A percentile compares a stretch with the other conserved stretches of the same genome.
Conservation (phyloP, 345 rosid genomes). For the sweet orange (Citrus sinensis) region DNA sequence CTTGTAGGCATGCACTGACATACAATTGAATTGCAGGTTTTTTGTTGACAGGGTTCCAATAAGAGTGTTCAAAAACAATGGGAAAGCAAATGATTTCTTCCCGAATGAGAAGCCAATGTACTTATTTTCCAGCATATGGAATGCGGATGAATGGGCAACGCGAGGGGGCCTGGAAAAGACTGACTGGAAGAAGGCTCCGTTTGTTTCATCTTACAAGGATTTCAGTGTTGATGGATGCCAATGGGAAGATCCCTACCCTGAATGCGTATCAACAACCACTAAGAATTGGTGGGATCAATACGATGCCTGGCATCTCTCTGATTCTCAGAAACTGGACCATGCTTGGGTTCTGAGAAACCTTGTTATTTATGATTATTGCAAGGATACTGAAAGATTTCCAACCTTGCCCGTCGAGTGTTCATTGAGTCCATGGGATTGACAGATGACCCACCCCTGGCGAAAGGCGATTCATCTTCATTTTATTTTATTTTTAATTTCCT, state of each 20-base stretch:
- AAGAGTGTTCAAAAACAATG: slow-evolving; percentile 82
- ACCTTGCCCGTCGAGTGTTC: slow-evolving; percentile 75
- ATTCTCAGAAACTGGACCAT: slow-evolving; percentile 69
- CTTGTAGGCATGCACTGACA: background rate
- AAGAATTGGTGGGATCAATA: slow-evolving; percentile 93
- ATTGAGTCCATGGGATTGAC: slow-evolving; percentile 78
- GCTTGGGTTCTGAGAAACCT: slow-evolving; percentile 94
- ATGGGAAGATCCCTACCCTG: slow-evolving; percentile 92
- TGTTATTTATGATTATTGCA: slow-evolving; percentile 85
- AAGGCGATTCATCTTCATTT: too few relatives aligned
- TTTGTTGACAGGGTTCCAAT: slow-evolving; percentile 76
- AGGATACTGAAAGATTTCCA: slow-evolving; percentile 56
- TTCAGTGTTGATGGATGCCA: slow-evolving; percentile 82
- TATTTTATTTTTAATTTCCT: too few relatives aligned
- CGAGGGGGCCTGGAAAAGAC: slow-evolving; percentile 96
- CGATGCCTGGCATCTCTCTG: slow-evolving; percentile 83
- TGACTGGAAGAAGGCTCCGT: slow-evolving; percentile 82
- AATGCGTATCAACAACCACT: slow-evolving; percentile 84
- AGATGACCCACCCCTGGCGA: background rate
- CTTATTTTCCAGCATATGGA: slow-evolving; percentile 95
- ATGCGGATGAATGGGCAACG: slow-evolving; percentile 98
- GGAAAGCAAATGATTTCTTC: slow-evolving; percentile 72
- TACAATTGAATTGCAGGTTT: slow-evolving; percentile 41
- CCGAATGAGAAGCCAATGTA: slow-evolving; percentile 96
- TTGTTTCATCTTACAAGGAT: slow-evolving; percentile 84